Conservation (phyloP, 1,284 basidiomycete genomes). For the Phaffia rhodozyma region DNA sequence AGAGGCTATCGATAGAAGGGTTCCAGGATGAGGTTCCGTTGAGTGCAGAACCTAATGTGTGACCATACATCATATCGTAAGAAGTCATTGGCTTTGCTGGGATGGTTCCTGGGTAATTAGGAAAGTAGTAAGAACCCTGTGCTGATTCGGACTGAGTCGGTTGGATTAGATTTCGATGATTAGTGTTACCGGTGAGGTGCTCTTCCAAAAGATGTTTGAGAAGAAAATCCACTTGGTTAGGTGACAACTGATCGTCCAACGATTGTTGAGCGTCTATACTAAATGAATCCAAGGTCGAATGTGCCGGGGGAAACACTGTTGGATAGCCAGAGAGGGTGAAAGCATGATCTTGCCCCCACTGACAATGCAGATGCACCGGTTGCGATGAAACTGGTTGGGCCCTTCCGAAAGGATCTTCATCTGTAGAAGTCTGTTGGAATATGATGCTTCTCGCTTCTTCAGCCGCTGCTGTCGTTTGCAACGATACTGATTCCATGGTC, state of each 20-base stretch:
- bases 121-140: too few relatives aligned
- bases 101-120: too few relatives aligned
- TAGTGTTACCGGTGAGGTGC: conserved; percentile 4
- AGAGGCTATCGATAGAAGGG: background rate
- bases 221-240: conserved; percentile 5
- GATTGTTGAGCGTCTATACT: background rate
- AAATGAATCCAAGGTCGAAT: background rate
- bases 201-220: conserved; percentile 16
- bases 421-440: too few relatives aligned
- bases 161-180: background rate
- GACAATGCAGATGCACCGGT: background rate
- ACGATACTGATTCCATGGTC: too few relatives aligned
- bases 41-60: background rate
- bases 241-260: background rate
- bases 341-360: conserved; percentile 13
- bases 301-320: background rate
- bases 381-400: too few relatives aligned
- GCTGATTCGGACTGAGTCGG: background rate
- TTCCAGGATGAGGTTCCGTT: background rate
- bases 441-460: too few relatives aligned
- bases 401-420: too few relatives aligned
- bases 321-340: background rate
- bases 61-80: too few relatives aligned
- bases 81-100: too few relatives aligned
- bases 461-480: too few relatives aligned